These are phyloP conservation scores for Arthrinium puccinioides DNA, from an alignment of 2,329 filamentous ascomycete genomes.

Conservation along the genomic window DNA sequence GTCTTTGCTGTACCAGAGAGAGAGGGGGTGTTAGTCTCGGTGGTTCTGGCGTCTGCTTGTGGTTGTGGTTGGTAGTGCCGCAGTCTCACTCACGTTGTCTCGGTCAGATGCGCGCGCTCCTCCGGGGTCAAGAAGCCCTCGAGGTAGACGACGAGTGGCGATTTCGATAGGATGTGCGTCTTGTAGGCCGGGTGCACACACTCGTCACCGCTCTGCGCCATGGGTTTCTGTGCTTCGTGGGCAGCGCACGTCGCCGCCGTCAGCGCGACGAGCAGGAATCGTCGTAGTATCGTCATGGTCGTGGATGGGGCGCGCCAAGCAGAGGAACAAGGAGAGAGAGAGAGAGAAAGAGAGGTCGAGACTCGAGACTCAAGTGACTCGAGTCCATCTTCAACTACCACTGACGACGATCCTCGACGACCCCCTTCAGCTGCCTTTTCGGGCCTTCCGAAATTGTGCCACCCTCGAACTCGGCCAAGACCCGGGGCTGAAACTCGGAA, in stretches of 20 bases:
- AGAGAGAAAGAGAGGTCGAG: background rate
- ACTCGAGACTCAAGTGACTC: no score
- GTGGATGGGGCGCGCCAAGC: background rate
- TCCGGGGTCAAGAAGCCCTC: conserved; percentile 26
- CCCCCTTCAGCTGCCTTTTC: no score
- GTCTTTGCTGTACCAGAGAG: conserved; percentile 23
- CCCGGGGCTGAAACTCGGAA: no score
- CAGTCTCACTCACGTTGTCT: conserved; percentile 22
- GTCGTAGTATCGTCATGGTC: conserved; percentile 10
- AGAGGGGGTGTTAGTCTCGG: background rate
- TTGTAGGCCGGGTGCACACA: conserved; percentile 25
- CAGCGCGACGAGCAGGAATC: conserved; percentile 11
- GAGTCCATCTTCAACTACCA: no score
- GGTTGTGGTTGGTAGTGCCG: background rate
- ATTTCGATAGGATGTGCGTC: conserved; percentile 25
- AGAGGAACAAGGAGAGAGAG: background rate
- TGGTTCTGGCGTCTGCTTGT: no score
- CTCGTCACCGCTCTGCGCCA: conserved; percentile 9
- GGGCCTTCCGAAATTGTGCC: no score
- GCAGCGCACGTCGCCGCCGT: conserved; percentile 10
- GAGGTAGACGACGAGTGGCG: conserved; percentile 32
- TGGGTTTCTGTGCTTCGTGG: conserved; percentile 16
- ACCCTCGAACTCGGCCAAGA: no score
- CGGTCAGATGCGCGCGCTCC: conserved; percentile 26
- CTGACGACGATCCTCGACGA: no score